Percentiles rank a stretch among this genome's conserved stretches.
phyloP scores from a whole-genome alignment of 257 asterid genomes.

The Solanum megistacrolobum region DNA sequence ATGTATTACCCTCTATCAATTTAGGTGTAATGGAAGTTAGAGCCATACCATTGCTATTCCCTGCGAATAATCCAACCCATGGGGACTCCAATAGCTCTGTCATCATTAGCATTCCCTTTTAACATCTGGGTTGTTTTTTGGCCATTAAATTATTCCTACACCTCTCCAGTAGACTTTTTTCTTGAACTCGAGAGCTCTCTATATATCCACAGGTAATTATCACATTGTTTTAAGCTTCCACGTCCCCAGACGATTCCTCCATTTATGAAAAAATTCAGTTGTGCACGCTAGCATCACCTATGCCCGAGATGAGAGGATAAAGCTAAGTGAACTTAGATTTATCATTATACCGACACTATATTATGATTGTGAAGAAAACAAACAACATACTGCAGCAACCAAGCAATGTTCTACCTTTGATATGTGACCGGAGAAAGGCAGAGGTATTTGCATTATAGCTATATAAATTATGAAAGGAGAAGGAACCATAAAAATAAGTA shows the following conservation, averaged over 20 bases:
- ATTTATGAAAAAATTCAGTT: too few species aligned
- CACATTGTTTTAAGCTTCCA: background rate
- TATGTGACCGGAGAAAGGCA: background rate
- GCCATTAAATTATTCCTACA: background rate
- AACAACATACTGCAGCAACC: background rate
- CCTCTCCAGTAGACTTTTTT: background rate
- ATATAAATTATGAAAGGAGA: background rate
- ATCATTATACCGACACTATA: too few species aligned
- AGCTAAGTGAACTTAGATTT: background rate
- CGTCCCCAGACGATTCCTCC: background rate
- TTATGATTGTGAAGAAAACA: background rate
- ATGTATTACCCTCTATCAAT: too few species aligned
- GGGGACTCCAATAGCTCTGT: background rate
- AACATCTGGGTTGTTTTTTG: background rate
- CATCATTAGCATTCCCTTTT: background rate
- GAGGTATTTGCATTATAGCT: too few species aligned
- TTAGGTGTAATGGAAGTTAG: background rate
- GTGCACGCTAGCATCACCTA: background rate
- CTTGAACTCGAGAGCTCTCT: background rate
- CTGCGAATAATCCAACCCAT: background rate
- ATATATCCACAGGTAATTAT: background rate
- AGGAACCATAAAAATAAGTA: background rate
- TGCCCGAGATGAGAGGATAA: background rate
- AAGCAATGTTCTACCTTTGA: background rate
- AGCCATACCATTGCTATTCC: background rate